Percentiles rank a stretch among this genome's conserved stretches.
Conservation (phyloP, 148 eudicot genomes). For the Chenopodium album region DNA sequence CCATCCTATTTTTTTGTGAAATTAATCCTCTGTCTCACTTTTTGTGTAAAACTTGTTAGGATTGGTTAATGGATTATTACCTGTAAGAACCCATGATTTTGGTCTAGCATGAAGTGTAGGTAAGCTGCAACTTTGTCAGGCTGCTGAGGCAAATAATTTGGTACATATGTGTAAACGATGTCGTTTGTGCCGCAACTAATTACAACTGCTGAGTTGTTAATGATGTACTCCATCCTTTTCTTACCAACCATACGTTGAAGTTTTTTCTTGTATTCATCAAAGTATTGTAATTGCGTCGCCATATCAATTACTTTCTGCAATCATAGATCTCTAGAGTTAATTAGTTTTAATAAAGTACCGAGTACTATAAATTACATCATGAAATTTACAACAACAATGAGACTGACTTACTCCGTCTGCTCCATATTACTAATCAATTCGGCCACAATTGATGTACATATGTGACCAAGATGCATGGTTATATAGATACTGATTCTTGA, state of each 20-base stretch:
- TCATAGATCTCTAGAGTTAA: not conserved
- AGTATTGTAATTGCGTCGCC: slow-evolving; percentile 21
- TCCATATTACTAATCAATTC: too few relatives aligned
- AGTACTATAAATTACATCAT: too few relatives aligned
- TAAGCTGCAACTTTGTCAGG: slow-evolving; percentile 6
- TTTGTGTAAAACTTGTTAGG: too few relatives aligned
- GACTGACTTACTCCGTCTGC: too few relatives aligned
- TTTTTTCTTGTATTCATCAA: slow-evolving; percentile 28
- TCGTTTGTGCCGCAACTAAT: slow-evolving; percentile 30
- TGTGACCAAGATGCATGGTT: too few relatives aligned
- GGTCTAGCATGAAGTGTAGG: slow-evolving; percentile 6
- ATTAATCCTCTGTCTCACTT: not conserved
- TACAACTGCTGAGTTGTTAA: not conserved
- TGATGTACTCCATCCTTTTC: slow-evolving; percentile 5
- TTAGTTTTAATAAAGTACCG: too few relatives aligned
- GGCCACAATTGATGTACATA: too few relatives aligned
- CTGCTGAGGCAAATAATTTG: not conserved
- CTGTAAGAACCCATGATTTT: slow-evolving; percentile 19
- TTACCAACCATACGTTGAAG: slow-evolving; percentile 19
- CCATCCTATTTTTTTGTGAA: not conserved
- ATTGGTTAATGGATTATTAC: not conserved
- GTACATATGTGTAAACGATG: slow-evolving; percentile 17
- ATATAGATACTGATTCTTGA: too few relatives aligned
- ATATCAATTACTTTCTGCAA: slow-evolving; percentile 20
- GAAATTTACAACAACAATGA: too few relatives aligned